A percentile compares a stretch with the other conserved stretches of the same genome.
These are phyloP conservation scores for Trichoderma gamsii DNA, from an alignment of 495 filamentous ascomycete genomes.

Conservation along the genomic window DNA sequence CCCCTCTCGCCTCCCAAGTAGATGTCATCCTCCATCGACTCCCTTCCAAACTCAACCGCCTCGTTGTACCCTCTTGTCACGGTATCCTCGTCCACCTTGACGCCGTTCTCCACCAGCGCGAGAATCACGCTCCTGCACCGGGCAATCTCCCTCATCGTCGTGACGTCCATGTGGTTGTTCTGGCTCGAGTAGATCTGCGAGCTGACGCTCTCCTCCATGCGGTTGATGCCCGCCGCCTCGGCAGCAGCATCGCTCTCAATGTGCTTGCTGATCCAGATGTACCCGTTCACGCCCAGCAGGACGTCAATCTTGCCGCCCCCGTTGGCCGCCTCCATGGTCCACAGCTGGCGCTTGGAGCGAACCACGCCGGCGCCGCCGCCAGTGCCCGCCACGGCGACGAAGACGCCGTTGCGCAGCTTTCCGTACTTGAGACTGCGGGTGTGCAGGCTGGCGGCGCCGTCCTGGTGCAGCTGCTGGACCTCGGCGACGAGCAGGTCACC, in stretches of 20 bases:
- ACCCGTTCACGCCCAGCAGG: slow-evolving; percentile 89
- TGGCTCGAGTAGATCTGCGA: slow-evolving; percentile 75
- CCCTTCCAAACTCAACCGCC: slow-evolving; percentile 63
- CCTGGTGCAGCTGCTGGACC: slow-evolving; percentile 75
- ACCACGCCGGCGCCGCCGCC: slow-evolving; percentile 81
- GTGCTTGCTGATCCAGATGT: slow-evolving; percentile 87
- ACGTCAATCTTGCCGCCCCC: slow-evolving; percentile 74
- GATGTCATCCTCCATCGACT: slow-evolving; percentile 43
- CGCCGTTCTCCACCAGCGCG: slow-evolving; percentile 70
- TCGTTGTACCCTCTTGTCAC: slow-evolving; percentile 76
- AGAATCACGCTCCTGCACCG: slow-evolving; percentile 72
- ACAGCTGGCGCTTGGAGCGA: slow-evolving; percentile 74
- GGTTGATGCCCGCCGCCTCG: slow-evolving; percentile 55
- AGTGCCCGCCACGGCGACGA: slow-evolving; percentile 70
- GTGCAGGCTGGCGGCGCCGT: slow-evolving; percentile 80
- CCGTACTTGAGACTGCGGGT: slow-evolving; percentile 88
- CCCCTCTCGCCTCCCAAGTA: slow-evolving; percentile 73
- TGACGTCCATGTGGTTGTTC: slow-evolving; percentile 71
- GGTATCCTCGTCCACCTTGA: slow-evolving; percentile 87
- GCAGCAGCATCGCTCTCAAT: slow-evolving; percentile 42
- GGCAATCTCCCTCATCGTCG: slow-evolving; percentile 81
- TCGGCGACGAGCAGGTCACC: slow-evolving; percentile 87
- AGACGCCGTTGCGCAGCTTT: slow-evolving; percentile 87
- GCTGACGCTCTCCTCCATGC: slow-evolving; percentile 73
- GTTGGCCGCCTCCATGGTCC: slow-evolving; percentile 62